Evolutionary conservation across 1,139 yeast genomes (phyloP), one percentile per base, ranked within the genome.

Genomic region (Waltiozyma sp.): DNA sequence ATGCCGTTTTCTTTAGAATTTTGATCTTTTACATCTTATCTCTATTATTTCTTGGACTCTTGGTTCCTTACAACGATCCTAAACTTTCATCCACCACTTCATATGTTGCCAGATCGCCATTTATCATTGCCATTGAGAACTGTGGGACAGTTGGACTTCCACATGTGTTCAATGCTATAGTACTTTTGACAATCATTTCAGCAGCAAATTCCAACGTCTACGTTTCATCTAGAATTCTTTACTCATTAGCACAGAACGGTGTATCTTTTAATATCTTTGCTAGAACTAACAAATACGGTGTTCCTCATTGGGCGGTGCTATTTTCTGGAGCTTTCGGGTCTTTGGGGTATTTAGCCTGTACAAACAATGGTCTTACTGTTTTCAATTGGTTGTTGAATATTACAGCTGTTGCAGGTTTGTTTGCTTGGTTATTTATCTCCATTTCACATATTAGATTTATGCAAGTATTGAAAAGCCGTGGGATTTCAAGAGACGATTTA

Each of bases 341-440:
- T 40, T 68, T 75, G 49, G 86, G 89, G 2, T 80, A 78, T 61
- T 70, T 88, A 68, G 85, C 80, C 37, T 69, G 76, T 50, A 72
- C 82, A 28, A 61, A 66, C 40, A 63, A 65, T 42, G 91, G 94
- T 39, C 68, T 69, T 41, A 68, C 73, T 13, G 96, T 87, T n/a
- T 88, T 87, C 68, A 66, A 72, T 56, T 88, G 95, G 88, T 74
- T 88, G 51, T 72, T 83, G 51, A 81, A 81, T 61, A 74, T 85
- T 49, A 72, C 83, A 18, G 80, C 85, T 18, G 75, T 76, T 38
- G 72, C 82, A 10, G 83, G 83, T 47, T 65, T 77, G 52, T 73
- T 77, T 48, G 75, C 84, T 6, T 81, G 88, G 88, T 73, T 79
- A 42, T 75, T 78, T 64, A 80, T 81, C 49, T 69, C 79, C 31